Percentiles rank a stretch among this genome's conserved stretches.
Evolutionary conservation across 176 grass and related monocot species (phyloP).

Genomic region (Miscanthus lutarioriparius): DNA sequence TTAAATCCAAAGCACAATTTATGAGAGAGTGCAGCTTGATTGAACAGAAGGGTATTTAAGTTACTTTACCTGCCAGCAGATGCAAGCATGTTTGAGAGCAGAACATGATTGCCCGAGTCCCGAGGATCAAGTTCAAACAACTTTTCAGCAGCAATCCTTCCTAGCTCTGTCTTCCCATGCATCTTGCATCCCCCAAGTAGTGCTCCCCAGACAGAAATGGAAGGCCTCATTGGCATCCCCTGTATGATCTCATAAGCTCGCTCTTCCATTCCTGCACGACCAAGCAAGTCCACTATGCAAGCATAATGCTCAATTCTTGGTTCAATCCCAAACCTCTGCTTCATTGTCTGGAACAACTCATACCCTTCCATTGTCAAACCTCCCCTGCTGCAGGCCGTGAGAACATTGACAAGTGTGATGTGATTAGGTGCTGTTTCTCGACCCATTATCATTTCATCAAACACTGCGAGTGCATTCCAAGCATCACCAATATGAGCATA

Average conservation of each 20-base stretch:
- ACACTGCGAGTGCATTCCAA: conserved; percentile 53
- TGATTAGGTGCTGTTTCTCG: conserved; percentile 61
- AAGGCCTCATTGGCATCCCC: conserved; percentile 65
- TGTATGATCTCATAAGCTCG: conserved; percentile 78
- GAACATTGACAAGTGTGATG: conserved; percentile 66
- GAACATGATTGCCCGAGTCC: conserved; percentile 77
- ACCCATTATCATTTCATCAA: conserved; percentile 60
- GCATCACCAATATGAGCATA: conserved; percentile 69
- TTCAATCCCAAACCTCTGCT: conserved; percentile 65
- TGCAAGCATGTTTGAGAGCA: conserved; percentile 85
- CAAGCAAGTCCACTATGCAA: conserved; percentile 79
- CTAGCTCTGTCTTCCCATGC: conserved; percentile 72
- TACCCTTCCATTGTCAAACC: conserved; percentile 69
- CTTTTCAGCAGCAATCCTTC: conserved; percentile 73
- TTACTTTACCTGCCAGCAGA: conserved; percentile 70
- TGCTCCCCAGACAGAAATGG: conserved; percentile 78
- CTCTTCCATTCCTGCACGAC: conserved; percentile 79
- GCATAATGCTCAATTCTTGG: conserved; percentile 75
- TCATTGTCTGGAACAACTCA: conserved; percentile 69
- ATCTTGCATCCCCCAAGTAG: conserved; percentile 79
- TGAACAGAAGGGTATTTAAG: neutral
- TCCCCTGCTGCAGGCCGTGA: conserved; percentile 75
- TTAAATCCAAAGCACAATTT: neutral
- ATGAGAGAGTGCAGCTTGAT: neutral
- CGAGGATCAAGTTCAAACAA: conserved; percentile 78